Evolutionary conservation across 1,139 yeast species (phyloP).

Genomic region (Pichia sp.): DNA sequence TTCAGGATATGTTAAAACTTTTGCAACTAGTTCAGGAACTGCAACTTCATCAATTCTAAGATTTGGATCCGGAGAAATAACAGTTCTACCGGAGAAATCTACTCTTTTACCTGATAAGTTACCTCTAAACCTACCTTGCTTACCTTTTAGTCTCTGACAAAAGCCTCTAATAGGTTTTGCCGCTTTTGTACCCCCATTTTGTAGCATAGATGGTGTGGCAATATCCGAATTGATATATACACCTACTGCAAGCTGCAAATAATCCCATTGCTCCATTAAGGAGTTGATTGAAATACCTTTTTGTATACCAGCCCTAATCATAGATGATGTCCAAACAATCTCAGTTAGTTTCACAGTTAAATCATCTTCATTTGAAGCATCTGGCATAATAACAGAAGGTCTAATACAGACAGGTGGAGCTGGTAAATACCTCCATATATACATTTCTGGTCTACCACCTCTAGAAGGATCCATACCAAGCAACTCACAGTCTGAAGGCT

Average conservation of each 20-base stretch:
- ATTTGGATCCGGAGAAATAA: conserved; percentile 98
- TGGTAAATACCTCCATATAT: conserved; percentile 93
- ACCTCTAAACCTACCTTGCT: conserved; percentile 98
- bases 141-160: conserved; percentile 96
- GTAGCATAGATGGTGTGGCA: conserved; percentile 71
- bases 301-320: conserved; percentile 89
- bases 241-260: conserved; percentile 88
- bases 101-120: conserved; percentile 97
- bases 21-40: conserved; percentile 95
- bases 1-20: conserved; percentile 93
- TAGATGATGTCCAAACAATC: conserved; percentile 90
- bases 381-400: conserved; percentile 94
- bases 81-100: conserved; percentile 97
- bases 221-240: conserved; percentile 97
- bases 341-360: conserved; percentile 93
- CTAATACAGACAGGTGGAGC: conserved; percentile 99
- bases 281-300: conserved; percentile 89
- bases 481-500: conserved; percentile 84
- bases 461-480: conserved; percentile 82
- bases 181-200: conserved; percentile 51
- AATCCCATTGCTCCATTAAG: conserved; percentile 99
- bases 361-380: conserved; percentile 94
- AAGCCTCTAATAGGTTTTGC: conserved; percentile 90
- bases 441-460: conserved; percentile 94
- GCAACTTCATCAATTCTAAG: conserved; percentile 93